Evolutionary conservation across 2,329 filamentous ascomycete species (phyloP).

Genomic region (Ophiostoma montium): DNA sequence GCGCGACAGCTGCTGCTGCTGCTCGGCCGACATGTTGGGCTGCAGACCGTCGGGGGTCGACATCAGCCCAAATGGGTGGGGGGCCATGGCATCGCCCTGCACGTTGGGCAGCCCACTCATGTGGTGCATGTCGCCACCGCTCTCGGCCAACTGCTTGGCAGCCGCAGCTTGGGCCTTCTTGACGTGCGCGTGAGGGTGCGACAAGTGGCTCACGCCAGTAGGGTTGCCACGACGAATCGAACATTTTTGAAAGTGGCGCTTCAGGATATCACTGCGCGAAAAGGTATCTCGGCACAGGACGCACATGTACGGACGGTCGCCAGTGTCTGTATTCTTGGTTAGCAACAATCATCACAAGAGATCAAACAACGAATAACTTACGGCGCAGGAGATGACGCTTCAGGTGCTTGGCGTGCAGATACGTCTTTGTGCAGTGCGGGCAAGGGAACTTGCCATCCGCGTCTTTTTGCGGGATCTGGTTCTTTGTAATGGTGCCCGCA

Average conservation of each 20-base stretch:
- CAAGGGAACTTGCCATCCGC: conserved; percentile 97
- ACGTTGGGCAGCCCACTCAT: conserved; percentile 48
- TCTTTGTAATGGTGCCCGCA: conserved; percentile 58
- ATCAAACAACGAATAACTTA: conserved; percentile 40
- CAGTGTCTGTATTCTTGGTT: conserved; percentile 54
- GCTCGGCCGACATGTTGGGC: conserved; percentile 25
- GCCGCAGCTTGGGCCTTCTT: conserved; percentile 51
- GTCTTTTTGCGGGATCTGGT: conserved; percentile 82
- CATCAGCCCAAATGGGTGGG: conserved; percentile 30
- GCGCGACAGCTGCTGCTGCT: conserved; percentile 48
- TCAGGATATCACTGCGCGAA: conserved; percentile 92
- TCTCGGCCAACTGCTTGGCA: conserved; percentile 40
- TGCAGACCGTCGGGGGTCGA: conserved; percentile 32
- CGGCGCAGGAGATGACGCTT: conserved; percentile 92
- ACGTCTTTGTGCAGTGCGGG: conserved; percentile 96
- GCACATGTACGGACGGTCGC: conserved; percentile 96
- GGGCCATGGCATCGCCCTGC: conserved; percentile 37
- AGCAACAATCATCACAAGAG: background rate
- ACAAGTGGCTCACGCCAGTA: conserved; percentile 85
- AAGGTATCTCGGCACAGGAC: conserved; percentile 96
- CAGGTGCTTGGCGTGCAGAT: conserved; percentile 90
- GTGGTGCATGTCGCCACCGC: conserved; percentile 36
- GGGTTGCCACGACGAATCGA: conserved; percentile 92
- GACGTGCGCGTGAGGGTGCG: conserved; percentile 78
- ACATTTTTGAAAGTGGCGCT: conserved; percentile 98